Evolutionary conservation across 345 rosid genomes (phyloP), one percentile per base, ranked within the genome.

Genomic region (Reutealis trisperma): DNA sequence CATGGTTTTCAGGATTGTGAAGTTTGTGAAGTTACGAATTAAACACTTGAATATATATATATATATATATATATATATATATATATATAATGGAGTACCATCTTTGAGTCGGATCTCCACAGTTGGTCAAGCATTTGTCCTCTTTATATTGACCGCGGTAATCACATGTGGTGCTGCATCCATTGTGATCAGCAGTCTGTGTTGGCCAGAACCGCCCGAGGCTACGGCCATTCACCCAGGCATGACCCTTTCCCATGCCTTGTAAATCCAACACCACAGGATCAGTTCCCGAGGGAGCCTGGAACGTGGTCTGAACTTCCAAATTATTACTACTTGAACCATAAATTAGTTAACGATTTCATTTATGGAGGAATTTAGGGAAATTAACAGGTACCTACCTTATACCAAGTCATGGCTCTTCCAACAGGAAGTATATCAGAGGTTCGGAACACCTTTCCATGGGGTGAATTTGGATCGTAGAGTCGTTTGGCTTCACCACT

Each of bases 171-270:
- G 47, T 34, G 12, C 19, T 22, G 21, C 67, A 75, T 3, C 73
- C 78, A n/a, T 55, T 45, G 19, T n/a, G 27, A 19, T 44, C 42
- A 22, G 78, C 73, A 6, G 32, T 30, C 44, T 44, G 49, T 8
- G 44, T 49, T 32, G 77, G 77, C 69, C 69, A 74, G 47, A 25
- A 63, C 8, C 77, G 19, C 4, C 70, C 70, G 11, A 63, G 51
- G 55, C 64, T 73, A n/a, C 67, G 65, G 1, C 81, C 79, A 44
- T 80, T 80, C 10, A 75, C 64, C 83, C 79, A 75, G 22, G 74
- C 75, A 34, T 22, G 16, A 9, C 83, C 83, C 47, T 75, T 80
- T 1, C 78, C 75, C 83, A 75, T 61, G 24, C 82, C 82, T n/a
- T n/a, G 47, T 55, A 79, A 30, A 11, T 74, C 70, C 22, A 79